These are phyloP conservation scores for Gymnopus androsaceus DNA, from an alignment of 1,284 basidiomycete species.

Conservation along the genomic window DNA sequence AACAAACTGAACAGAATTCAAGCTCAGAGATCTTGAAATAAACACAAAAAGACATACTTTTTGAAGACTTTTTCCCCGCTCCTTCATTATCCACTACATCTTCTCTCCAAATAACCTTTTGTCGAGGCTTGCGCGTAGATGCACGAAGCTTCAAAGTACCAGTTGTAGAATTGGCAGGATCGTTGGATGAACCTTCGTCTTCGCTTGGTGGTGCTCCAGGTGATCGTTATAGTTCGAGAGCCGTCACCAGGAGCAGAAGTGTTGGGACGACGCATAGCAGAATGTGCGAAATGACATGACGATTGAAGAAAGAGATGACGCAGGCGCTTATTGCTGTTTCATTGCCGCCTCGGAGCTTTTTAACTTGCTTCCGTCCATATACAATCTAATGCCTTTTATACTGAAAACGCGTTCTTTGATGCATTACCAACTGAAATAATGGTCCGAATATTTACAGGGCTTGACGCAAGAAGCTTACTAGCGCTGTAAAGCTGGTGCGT, in stretches of 20 bases:
- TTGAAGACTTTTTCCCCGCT: slow-evolving; percentile 78
- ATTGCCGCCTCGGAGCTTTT: no score
- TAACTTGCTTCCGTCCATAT: no score
- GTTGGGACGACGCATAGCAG: slow-evolving; percentile 31
- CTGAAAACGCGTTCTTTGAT: no score
- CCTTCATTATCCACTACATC: slow-evolving; percentile 85
- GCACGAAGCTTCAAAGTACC: slow-evolving; percentile 61
- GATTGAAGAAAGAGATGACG: not conserved
- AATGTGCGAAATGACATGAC: slow-evolving; percentile 17
- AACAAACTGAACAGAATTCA: slow-evolving; percentile 63
- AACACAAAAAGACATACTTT: slow-evolving; percentile 58
- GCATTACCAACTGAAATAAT: not conserved
- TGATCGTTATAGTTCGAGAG: slow-evolving; percentile 59
- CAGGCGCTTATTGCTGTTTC: no score
- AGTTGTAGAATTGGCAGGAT: slow-evolving; percentile 19
- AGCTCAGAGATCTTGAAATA: not conserved
- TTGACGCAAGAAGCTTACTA: not conserved
- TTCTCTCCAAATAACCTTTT: slow-evolving; percentile 74
- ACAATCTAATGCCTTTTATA: no score
- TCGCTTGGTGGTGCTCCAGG: slow-evolving; percentile 41
- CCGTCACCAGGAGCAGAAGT: slow-evolving; percentile 52
- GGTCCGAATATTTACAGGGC: not conserved
- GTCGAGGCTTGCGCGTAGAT: slow-evolving; percentile 41
- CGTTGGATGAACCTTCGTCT: slow-evolving; percentile 24
- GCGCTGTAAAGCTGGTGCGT: not conserved